Evolutionary conservation across 2,329 filamentous ascomycete genomes (phyloP).

Genomic region (Xylariaceae sp.): DNA sequence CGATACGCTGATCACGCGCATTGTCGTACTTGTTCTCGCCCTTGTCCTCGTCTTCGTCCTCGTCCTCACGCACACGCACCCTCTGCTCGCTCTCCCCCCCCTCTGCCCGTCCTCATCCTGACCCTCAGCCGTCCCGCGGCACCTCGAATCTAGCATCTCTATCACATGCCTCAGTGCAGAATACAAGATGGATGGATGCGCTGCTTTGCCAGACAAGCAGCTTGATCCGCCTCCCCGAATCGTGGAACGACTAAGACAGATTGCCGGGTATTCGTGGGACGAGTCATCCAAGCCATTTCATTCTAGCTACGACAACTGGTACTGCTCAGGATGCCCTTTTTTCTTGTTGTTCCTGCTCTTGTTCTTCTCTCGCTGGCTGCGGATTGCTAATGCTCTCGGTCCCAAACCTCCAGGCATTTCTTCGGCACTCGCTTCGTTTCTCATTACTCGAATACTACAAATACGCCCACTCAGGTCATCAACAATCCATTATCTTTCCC

Average conservation of each 20-base stretch:
- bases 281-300: constrained; percentile 54
- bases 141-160: background rate
- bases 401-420: constrained; percentile 50
- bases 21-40: background rate
- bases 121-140: constrained; percentile 10
- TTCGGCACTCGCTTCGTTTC: constrained; percentile 57
- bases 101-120: background rate
- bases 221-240: constrained; percentile 62
- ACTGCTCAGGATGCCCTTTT: constrained; percentile 23
- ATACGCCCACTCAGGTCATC: constrained; percentile 41
- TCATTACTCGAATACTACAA: constrained; percentile 43
- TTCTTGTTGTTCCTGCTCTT: background rate
- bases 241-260: constrained; percentile 66
- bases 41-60: background rate
- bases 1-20: constrained; percentile 11
- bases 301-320: constrained; percentile 85
- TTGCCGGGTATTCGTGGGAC: constrained; percentile 73
- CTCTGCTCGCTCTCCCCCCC: background rate
- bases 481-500: constrained; percentile 39
- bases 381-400: constrained; percentile 10
- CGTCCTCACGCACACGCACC: background rate
- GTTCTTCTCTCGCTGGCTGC: background rate
- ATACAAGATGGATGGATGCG: constrained; percentile 45
- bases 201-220: constrained; percentile 47
- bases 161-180: constrained; percentile 23